These are phyloP conservation scores for Colletotrichum caudatum DNA, from an alignment of 2,329 filamentous ascomycete species.

Conservation along the genomic window DNA sequence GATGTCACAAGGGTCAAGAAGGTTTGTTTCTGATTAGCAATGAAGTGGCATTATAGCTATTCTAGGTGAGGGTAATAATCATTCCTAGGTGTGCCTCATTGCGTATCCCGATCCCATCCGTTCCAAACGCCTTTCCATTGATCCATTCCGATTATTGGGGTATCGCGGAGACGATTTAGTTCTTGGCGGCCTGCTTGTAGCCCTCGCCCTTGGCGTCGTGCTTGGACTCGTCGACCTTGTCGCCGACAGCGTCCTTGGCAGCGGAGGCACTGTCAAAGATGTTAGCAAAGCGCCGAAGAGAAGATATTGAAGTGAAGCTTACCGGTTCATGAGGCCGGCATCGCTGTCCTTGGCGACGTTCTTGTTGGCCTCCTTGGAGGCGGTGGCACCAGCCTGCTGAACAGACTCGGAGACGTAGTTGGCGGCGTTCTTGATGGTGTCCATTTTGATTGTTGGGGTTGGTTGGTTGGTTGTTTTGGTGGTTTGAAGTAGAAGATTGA, in stretches of 20 bases:
- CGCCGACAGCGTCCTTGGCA: constrained; percentile 61
- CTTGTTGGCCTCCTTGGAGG: constrained; percentile 79
- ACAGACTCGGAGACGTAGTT: constrained; percentile 77
- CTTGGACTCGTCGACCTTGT: constrained; percentile 58
- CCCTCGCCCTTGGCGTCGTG: constrained; percentile 58
- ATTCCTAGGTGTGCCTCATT: constrained; percentile 36
- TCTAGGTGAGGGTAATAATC: constrained; percentile 24
- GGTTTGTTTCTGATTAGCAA: neutral
- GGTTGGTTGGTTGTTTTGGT: constrained; percentile 44
- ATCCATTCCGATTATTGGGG: constrained; percentile 35
- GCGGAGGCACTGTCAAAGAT: constrained; percentile 54
- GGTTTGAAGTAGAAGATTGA: constrained; percentile 45
- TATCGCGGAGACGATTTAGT: constrained; percentile 42
- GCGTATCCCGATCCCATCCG: constrained; percentile 1
- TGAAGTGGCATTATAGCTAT: constrained; percentile 40
- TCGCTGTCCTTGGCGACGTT: constrained; percentile 72
- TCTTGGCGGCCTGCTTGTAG: constrained; percentile 52
- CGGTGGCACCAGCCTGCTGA: constrained; percentile 66
- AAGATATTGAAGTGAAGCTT: constrained; percentile 43
- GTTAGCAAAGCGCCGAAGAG: constrained; percentile 46
- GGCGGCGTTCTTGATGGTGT: constrained; percentile 69
- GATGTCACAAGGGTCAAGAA: too few relatives aligned
- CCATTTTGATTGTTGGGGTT: constrained; percentile 57
- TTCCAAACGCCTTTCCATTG: constrained; percentile 38
- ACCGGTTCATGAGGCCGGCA: constrained; percentile 66